A percentile compares a stretch with the other conserved stretches of the same genome.
These are phyloP conservation scores for Tuber calosporum DNA, from an alignment of 495 filamentous ascomycete species.

Conservation along the genomic window DNA sequence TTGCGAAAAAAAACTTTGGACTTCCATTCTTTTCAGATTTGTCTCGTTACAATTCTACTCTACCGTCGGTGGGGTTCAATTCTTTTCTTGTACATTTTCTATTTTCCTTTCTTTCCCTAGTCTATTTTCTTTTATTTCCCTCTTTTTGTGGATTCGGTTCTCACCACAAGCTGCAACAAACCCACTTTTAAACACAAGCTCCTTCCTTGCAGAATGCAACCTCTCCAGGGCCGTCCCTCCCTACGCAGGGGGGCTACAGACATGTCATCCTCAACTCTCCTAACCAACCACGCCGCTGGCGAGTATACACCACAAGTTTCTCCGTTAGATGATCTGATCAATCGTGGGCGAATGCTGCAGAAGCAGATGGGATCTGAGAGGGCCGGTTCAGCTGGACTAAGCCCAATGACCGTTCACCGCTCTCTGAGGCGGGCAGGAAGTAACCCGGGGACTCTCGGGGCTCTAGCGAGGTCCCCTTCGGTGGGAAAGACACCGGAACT, in stretches of 20 bases:
- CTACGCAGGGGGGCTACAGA: neutral
- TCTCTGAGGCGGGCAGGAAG: conserved; percentile 48
- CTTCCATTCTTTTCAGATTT: neutral
- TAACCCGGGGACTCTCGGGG: conserved; percentile 41
- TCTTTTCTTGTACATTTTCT: conserved; percentile 6
- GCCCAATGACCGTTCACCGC: conserved; percentile 71
- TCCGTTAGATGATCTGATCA: conserved; percentile 86
- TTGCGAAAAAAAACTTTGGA: neutral
- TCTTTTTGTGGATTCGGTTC: neutral
- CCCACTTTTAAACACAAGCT: neutral
- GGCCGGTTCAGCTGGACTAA: conserved; percentile 73
- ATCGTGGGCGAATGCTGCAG: conserved; percentile 79
- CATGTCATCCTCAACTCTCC: conserved; percentile 13
- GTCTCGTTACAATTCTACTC: neutral
- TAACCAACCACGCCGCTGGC: conserved; percentile 59
- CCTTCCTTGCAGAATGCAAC: neutral
- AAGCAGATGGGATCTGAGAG: conserved; percentile 65
- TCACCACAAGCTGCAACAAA: neutral
- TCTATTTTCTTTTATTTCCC: neutral
- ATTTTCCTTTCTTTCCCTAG: neutral
- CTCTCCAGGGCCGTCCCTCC: neutral
- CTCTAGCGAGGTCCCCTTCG: conserved; percentile 45
- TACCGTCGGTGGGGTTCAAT: neutral
- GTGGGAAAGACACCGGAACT: conserved; percentile 49
- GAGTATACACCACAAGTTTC: conserved; percentile 88